Percentiles rank a stretch among this genome's conserved stretches.
phyloP scores from a whole-genome alignment of 2,329 filamentous ascomycete genomes.

The Rhexocercosporidium sp. region DNA sequence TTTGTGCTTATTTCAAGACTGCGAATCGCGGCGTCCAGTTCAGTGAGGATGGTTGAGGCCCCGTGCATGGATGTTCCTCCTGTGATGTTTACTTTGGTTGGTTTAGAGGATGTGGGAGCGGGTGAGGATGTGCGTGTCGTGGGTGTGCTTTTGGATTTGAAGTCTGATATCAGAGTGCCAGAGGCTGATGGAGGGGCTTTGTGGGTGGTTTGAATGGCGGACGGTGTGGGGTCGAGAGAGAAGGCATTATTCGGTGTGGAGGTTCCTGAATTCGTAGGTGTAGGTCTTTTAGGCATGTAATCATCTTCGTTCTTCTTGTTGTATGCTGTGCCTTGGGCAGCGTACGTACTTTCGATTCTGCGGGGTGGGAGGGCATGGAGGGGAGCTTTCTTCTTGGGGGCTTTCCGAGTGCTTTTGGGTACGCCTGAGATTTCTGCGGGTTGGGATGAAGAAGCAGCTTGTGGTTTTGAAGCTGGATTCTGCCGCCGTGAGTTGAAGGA shows the following conservation, averaged over 20 bases:
- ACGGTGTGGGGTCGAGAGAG: slow-evolving; percentile 52
- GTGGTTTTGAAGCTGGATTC: slow-evolving; percentile 43
- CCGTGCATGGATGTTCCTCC: slow-evolving; percentile 85
- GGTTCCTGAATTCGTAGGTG: slow-evolving; percentile 46
- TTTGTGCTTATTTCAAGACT: slow-evolving; percentile 92
- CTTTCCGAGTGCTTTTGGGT: slow-evolving; percentile 54
- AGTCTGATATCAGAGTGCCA: slow-evolving; percentile 83
- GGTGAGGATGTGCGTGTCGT: slow-evolving; percentile 55
- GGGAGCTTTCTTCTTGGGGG: slow-evolving; percentile 63
- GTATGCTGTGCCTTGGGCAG: slow-evolving; percentile 68
- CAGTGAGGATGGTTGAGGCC: slow-evolving; percentile 73
- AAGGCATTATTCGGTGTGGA: slow-evolving; percentile 39
- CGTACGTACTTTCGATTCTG: slow-evolving; percentile 65
- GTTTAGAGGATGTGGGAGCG: slow-evolving; percentile 52
- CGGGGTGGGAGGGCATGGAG: slow-evolving; percentile 70
- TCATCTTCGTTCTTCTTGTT: slow-evolving; percentile 75
- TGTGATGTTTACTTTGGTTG: slow-evolving; percentile 71
- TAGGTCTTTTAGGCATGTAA: slow-evolving; percentile 64
- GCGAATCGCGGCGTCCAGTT: slow-evolving; percentile 82
- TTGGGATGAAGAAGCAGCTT: slow-evolving; percentile 8
- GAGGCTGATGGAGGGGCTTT: slow-evolving; percentile 62
- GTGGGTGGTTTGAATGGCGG: slow-evolving; percentile 54
- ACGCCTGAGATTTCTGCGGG: slow-evolving; percentile 41
- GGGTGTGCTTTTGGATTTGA: slow-evolving; percentile 60
- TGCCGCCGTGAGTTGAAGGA: slow-evolving; percentile 72